These are phyloP conservation scores for Pyrenochaeta sp. DNA, from an alignment of 2,329 filamentous ascomycete species.

Conservation along the genomic window DNA sequence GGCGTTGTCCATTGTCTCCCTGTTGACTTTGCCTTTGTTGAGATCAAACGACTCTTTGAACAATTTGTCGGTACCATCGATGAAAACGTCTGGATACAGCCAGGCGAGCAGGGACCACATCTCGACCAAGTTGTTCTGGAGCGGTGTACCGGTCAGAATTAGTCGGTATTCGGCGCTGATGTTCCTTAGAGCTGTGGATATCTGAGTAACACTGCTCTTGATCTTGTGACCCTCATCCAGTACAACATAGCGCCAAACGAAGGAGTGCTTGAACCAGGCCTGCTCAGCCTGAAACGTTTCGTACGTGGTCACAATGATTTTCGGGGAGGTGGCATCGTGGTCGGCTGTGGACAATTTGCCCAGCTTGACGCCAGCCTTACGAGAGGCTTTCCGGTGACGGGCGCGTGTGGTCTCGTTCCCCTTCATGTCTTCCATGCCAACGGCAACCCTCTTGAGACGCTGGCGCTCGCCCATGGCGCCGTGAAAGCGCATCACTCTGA, in stretches of 20 bases:
- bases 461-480: conserved; percentile 86
- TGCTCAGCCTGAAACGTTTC: conserved; percentile 99
- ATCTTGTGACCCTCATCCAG: conserved; percentile 99
- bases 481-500: conserved; percentile 91
- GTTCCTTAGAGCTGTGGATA: conserved; percentile 54
- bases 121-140: conserved; percentile 67
- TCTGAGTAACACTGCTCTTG: conserved; percentile 75
- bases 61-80: conserved; percentile 56
- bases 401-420: conserved; percentile 71
- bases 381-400: conserved; percentile 87
- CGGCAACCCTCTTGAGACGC: conserved; percentile 65
- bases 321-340: conserved; percentile 36
- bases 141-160: conserved; percentile 63
- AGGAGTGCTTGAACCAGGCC: conserved; percentile 85
- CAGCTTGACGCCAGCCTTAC: conserved; percentile 69
- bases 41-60: conserved; percentile 68
- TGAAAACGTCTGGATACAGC: conserved; percentile 67
- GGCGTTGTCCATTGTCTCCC: conserved; percentile 62
- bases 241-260: conserved; percentile 99
- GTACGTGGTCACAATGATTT: conserved; percentile 89
- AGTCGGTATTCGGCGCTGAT: conserved; percentile 59
- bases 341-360: conserved; percentile 39
- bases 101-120: conserved; percentile 67
- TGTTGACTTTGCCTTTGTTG: conserved; percentile 62
- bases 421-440: conserved; percentile 56